Evolutionary conservation across 164 flowering plant species (phyloP).

Genomic region (Chloranthus sessilifolius): DNA sequence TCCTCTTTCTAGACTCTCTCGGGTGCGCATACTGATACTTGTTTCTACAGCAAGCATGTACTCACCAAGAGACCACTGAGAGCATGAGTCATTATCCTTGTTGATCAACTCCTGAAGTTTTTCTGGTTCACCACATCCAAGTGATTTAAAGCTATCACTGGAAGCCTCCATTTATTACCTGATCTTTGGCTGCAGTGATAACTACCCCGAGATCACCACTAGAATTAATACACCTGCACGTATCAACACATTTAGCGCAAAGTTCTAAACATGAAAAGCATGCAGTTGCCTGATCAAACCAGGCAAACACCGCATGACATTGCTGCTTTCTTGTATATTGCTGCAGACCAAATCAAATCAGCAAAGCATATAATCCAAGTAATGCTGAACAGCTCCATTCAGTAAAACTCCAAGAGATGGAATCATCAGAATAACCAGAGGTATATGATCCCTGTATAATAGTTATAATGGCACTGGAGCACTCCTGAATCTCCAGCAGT

Average conservation of each 20-base stretch:
- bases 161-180: constrained; percentile 21
- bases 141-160: constrained; percentile 8
- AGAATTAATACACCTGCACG: constrained; percentile 46
- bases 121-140: constrained; percentile 17
- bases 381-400: constrained; percentile 60
- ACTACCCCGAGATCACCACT: constrained; percentile 22
- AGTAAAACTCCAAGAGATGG: constrained; percentile 38
- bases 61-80: constrained; percentile 14
- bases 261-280: constrained; percentile 21
- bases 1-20: constrained; percentile 46
- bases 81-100: constrained; percentile 10
- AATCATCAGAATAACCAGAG: constrained; percentile 43
- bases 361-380: constrained; percentile 52
- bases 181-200: no score
- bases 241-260: constrained; percentile 26
- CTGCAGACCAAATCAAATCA: constrained; percentile 42
- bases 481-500: constrained; percentile 44
- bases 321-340: constrained; percentile 45
- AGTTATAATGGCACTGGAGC: constrained; percentile 33
- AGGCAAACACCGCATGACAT: constrained; percentile 48
- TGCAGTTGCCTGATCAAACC: constrained; percentile 37
- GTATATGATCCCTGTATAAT: constrained; percentile 30
- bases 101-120: constrained; percentile 5
- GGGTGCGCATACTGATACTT: no score
- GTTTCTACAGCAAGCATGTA: constrained; percentile 14